These are phyloP conservation scores for Articulospora tetracladia DNA, from an alignment of 495 filamentous ascomycete genomes.

Conservation along the genomic window DNA sequence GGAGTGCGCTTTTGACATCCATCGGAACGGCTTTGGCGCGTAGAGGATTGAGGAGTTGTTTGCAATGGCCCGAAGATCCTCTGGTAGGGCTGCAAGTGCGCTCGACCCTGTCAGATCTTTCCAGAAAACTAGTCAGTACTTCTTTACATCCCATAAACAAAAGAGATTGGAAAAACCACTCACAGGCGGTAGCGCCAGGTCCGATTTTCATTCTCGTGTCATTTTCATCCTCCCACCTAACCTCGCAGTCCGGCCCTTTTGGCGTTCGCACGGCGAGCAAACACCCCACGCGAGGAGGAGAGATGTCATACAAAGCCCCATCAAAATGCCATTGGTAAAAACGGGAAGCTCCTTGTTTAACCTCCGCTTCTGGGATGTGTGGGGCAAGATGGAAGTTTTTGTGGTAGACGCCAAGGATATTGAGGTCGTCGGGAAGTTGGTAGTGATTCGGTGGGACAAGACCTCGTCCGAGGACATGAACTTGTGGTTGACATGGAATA, in stretches of 20 bases:
- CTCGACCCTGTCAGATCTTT: not conserved
- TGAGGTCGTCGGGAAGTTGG: not conserved
- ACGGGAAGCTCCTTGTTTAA: not conserved
- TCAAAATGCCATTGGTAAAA: not conserved
- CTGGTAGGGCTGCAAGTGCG: not conserved
- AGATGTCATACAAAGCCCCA: not conserved
- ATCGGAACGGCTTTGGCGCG: not conserved
- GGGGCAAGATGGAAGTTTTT: not conserved
- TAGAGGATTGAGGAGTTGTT: not conserved
- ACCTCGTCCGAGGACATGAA: not conserved
- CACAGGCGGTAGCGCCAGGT: not conserved
- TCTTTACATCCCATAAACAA: no score
- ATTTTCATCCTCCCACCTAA: not conserved
- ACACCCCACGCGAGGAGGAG: not conserved
- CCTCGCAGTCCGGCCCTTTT: not conserved
- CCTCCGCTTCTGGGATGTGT: not conserved
- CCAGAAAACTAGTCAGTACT: no score
- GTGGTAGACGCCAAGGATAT: not conserved
- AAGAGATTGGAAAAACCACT: no score
- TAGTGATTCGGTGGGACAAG: not conserved
- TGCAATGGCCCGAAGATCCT: not conserved
- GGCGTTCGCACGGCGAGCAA: not conserved
- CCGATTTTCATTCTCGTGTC: not conserved
- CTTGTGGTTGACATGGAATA: not conserved
- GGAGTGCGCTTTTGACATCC: not conserved